Evolutionary conservation across 345 rosid species (phyloP).

Genomic region (Draba incana): DNA sequence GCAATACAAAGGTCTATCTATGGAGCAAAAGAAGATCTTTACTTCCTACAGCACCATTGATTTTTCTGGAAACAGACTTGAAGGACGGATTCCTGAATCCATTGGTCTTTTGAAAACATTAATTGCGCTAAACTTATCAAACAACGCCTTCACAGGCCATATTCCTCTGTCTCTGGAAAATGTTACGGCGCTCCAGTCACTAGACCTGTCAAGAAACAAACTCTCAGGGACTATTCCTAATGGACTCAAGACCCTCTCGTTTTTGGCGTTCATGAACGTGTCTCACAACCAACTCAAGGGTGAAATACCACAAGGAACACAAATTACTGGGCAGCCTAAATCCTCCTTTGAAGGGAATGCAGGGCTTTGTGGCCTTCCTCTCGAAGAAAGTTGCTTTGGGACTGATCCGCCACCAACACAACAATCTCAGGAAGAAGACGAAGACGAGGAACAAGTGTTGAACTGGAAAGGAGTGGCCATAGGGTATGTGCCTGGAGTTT

Average conservation of each 20-base stretch:
- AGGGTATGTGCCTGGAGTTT: slow-evolving; percentile 21
- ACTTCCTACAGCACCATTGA: slow-evolving; percentile 13
- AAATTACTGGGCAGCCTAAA: no score
- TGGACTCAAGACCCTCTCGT: slow-evolving; percentile 15
- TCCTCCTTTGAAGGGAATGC: no score
- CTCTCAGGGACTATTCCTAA: slow-evolving; percentile 33
- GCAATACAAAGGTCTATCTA: slow-evolving; percentile 30
- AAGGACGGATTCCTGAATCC: slow-evolving; percentile 35
- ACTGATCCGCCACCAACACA: not conserved
- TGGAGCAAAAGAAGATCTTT: slow-evolving; percentile 27
- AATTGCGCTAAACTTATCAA: slow-evolving; percentile 32
- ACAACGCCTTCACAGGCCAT: slow-evolving; percentile 27
- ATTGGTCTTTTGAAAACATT: slow-evolving; percentile 23
- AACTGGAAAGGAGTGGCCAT: slow-evolving; percentile 19
- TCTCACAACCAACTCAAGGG: slow-evolving; percentile 30
- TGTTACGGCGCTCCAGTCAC: slow-evolving; percentile 17
- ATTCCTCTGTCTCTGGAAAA: slow-evolving; percentile 23
- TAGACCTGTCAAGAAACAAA: slow-evolving; percentile 25
- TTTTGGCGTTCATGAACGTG: slow-evolving; percentile 12
- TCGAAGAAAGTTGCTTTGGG: not conserved
- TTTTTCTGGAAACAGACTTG: slow-evolving; percentile 26
- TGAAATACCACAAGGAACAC: no score
- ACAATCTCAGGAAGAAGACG: not conserved
- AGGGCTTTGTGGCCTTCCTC: no score
- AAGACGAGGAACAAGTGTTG: not conserved